A percentile compares a stretch with the other conserved stretches of the same genome.
Evolutionary conservation across 1,284 basidiomycete genomes (phyloP).

Genomic region (Trametes hirsuta): DNA sequence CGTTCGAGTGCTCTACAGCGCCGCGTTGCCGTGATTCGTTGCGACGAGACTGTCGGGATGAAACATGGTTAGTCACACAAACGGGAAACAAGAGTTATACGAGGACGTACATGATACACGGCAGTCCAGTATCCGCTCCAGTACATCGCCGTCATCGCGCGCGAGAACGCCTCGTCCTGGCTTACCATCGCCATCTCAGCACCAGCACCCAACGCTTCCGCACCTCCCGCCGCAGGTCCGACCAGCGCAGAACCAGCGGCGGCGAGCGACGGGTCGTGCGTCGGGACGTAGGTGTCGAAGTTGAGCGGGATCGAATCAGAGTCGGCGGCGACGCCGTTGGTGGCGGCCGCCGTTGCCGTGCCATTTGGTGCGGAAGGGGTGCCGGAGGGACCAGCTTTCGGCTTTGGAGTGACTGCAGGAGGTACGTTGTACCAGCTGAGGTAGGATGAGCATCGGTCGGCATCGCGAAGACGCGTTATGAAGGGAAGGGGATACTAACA

Average conservation of each 20-base stretch:
- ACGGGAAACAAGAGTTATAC: background rate
- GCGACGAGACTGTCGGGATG: constrained; percentile 18
- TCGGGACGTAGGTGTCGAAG: constrained; percentile 70
- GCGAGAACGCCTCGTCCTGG: constrained; percentile 74
- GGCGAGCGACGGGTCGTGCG: constrained; percentile 63
- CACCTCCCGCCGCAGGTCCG: constrained; percentile 27
- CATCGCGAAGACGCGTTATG: background rate
- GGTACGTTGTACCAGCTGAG: constrained; percentile 78
- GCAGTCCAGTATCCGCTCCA: constrained; percentile 87
- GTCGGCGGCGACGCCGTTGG: constrained; percentile 19
- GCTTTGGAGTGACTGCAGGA: constrained; percentile 38
- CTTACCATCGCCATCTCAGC: constrained; percentile 45
- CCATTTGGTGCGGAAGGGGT: constrained; percentile 12
- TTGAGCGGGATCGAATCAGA: constrained; percentile 61
- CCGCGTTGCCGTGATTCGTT: constrained; percentile 15
- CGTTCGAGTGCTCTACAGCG: background rate
- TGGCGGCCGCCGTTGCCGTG: constrained; percentile 14
- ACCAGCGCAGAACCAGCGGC: constrained; percentile 20
- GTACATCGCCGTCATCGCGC: constrained; percentile 76
- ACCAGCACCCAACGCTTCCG: constrained; percentile 32
- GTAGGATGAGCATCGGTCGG: background rate
- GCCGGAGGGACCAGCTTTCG: constrained; percentile 5
- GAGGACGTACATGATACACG: constrained; percentile 63
- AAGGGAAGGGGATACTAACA: constrained; percentile 49
- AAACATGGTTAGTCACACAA: background rate